Base-by-base conservation (phyloP, 495 filamentous ascomycete species). In the Sordaria brevicollis region DNA sequence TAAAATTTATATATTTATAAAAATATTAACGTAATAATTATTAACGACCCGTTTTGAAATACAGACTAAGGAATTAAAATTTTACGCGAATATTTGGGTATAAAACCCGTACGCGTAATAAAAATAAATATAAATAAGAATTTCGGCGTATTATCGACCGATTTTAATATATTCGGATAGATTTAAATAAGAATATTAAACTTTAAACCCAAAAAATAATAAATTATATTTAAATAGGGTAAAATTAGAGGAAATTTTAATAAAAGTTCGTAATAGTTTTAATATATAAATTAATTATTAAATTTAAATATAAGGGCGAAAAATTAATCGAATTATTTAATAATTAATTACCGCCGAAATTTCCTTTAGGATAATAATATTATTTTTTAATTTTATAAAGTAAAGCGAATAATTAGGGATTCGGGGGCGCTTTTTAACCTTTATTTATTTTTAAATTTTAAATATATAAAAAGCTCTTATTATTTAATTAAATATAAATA, bases 171-270 rank as follows among this genome's bases (percentile, higher is more conserved):
- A 79, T 86, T 89, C 85, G 83, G 87, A 90, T 87, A 86, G 87
- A 90, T 90, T 88, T 90, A 86, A 89, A 85, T 90, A 89, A 80
- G 86, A 90, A 86, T 86, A 87, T 88, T 86, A 84, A 83, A 89
- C 84, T 86, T 88, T 83, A 84, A 87, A 90, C 86, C 86, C 86
- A 84, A 90, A 89, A n/a, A n/a, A n/a, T n/a, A n/a, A n/a, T n/a
- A n/a, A n/a, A n/a, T n/a, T n/a, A n/a, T n/a, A n/a, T n/a, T 81
- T 89, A 83, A 85, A 88, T 89, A 90, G 85, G 86, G 87, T 87
- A 86, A 89, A 89, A 87, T 85, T 86, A 89, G 87, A 89, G 87
- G 86, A 90, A 89, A 90, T 86, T 89, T n/a, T n/a, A n/a, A n/a
- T n/a, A n/a, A n/a, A n/a, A n/a, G n/a, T n/a, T n/a, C n/a, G n/a